phyloP scores from a whole-genome alignment of 1,284 basidiomycete genomes.

The Ceratobasidium sp. region DNA sequence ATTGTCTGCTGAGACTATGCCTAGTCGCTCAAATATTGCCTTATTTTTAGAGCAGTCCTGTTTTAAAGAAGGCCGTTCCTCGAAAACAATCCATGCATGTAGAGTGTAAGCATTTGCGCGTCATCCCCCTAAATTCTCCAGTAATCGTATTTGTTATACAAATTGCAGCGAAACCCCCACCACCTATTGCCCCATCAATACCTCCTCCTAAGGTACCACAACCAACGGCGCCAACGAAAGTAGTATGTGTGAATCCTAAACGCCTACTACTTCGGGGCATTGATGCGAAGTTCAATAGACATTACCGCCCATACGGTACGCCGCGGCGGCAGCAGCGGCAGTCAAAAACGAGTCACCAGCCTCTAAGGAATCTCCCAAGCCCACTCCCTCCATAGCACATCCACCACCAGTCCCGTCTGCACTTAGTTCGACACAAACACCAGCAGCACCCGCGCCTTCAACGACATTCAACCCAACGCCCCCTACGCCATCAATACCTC shows the following conservation, averaged over 20 bases:
- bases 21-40: not conserved
- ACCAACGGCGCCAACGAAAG: slow-evolving; percentile 84
- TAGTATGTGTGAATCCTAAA: slow-evolving; percentile 62
- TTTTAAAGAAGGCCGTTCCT: slow-evolving; percentile 75
- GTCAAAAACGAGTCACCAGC: slow-evolving; percentile 55
- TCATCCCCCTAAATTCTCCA: not conserved
- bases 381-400: slow-evolving; percentile 46
- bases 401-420: slow-evolving; percentile 22
- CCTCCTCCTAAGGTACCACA: slow-evolving; percentile 82
- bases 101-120: slow-evolving; percentile 56
- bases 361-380: slow-evolving; percentile 39
- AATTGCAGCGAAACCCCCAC: slow-evolving; percentile 48
- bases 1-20: not conserved
- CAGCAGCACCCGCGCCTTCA: slow-evolving; percentile 55
- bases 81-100: slow-evolving; percentile 59
- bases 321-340: slow-evolving; percentile 90
- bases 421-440: slow-evolving; percentile 50
- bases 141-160: not conserved
- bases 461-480: slow-evolving; percentile 61
- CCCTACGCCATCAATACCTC: slow-evolving; percentile 78
- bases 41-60: slow-evolving; percentile 62
- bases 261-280: slow-evolving; percentile 60
- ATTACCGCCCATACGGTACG: slow-evolving; percentile 85
- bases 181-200: slow-evolving; percentile 75
- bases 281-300: slow-evolving; percentile 52